Percentiles rank a stretch among this genome's conserved stretches.
Evolutionary conservation across 2,329 filamentous ascomycete genomes (phyloP).

Genomic region (Xylaria multiplex): DNA sequence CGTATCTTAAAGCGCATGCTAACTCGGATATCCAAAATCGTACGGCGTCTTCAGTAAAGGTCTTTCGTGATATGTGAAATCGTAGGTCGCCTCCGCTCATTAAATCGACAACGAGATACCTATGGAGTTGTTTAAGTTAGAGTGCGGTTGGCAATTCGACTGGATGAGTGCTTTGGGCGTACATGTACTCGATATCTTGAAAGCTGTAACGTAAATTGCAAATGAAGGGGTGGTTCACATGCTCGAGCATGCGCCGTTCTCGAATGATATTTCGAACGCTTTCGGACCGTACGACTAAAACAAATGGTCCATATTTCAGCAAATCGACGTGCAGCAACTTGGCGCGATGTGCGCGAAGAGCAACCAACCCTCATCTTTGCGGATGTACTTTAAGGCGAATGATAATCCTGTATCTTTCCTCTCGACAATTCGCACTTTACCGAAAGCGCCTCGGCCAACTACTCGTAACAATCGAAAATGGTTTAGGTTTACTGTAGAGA

Average conservation of each 20-base stretch:
- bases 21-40: conserved; percentile 97
- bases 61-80: conserved; percentile 97
- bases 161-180: conserved; percentile 51
- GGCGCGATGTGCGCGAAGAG: conserved; percentile 18
- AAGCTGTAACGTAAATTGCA: conserved; percentile 99
- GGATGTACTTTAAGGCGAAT: conserved; percentile 97
- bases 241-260: conserved; percentile 96
- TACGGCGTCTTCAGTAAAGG: conserved; percentile 96
- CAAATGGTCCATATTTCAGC: conserved; percentile 36
- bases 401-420: conserved; percentile 93
- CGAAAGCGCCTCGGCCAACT: conserved; percentile 97
- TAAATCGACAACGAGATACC: conserved; percentile 97
- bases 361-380: conserved; percentile 91
- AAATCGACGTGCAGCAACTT: conserved; percentile 22
- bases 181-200: conserved; percentile 99
- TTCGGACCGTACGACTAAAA: conserved; percentile 90
- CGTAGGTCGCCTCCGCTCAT: conserved; percentile 98
- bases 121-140: conserved; percentile 60
- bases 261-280: conserved; percentile 98
- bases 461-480: conserved; percentile 96
- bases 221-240: conserved; percentile 96
- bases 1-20: conserved; percentile 88
- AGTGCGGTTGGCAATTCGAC: conserved; percentile 4
- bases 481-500: conserved; percentile 83
- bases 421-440: conserved; percentile 98